Conservation (phyloP, 805 yeast genomes). For the Citeromyces nyonsensis region DNA sequence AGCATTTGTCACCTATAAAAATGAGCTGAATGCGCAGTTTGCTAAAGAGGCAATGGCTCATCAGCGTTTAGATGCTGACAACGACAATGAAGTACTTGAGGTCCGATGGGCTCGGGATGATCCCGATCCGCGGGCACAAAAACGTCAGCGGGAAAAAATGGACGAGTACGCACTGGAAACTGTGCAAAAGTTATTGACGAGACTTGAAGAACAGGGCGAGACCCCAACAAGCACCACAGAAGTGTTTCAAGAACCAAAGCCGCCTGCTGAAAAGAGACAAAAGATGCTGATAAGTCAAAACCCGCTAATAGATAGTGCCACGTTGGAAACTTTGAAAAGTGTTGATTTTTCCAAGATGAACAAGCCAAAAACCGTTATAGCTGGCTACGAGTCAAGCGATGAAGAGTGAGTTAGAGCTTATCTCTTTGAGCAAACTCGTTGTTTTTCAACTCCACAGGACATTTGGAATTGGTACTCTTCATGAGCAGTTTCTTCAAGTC, state of each 20-base stretch:
- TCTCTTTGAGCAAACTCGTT: conserved; percentile 7
- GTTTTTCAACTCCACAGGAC: conserved; percentile 21
- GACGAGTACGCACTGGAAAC: conserved; percentile 40
- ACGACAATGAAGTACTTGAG: conserved; percentile 48
- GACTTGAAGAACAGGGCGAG: conserved; percentile 14
- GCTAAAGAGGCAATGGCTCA: conserved; percentile 91
- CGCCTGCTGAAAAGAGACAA: neutral
- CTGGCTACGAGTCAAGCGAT: conserved; percentile 1
- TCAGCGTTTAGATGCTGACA: conserved; percentile 37
- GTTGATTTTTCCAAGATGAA: neutral
- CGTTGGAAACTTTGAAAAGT: too few relatives aligned
- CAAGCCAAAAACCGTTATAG: neutral
- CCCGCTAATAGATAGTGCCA: too few relatives aligned
- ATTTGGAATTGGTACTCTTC: conserved; percentile 19
- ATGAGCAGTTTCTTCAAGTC: conserved; percentile 33
- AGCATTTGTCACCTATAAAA: conserved; percentile 62
- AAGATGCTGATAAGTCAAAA: neutral
- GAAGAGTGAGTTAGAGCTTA: conserved; percentile 4
- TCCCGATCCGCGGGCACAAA: conserved; percentile 56
- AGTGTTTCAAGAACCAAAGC: conserved; percentile 5
- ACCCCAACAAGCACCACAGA: conserved; percentile 7
- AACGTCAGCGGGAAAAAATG: conserved; percentile 26
- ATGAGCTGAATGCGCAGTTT: conserved; percentile 75
- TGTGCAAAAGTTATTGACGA: conserved; percentile 25
- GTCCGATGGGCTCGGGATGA: conserved; percentile 87